phyloP scores from a whole-genome alignment of 768 basidiomycete genomes.

The Mycena vulgaris region DNA sequence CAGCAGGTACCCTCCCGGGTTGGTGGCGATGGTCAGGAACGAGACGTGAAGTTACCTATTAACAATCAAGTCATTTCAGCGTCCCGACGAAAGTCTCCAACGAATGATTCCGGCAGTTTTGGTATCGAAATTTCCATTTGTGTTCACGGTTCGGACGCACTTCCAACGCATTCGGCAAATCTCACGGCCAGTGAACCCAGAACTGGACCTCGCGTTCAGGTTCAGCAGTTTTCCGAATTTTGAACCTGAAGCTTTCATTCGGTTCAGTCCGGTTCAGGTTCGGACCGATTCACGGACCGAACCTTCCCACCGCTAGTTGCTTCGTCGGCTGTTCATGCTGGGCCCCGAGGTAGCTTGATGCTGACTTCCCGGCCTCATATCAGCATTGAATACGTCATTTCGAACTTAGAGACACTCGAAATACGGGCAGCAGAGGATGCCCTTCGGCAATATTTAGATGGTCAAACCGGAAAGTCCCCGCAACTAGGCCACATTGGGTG shows the following conservation, averaged over 20 bases:
- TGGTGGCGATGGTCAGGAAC: too few species aligned
- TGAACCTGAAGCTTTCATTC: conserved; percentile 2
- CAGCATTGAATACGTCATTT: conserved; percentile 5
- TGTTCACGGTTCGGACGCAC: conserved; percentile 9
- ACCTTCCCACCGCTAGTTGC: too few species aligned
- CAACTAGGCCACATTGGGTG: conserved; percentile 8
- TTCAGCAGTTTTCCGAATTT: conserved; percentile 4
- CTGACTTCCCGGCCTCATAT: too few species aligned
- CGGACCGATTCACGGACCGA: too few species aligned
- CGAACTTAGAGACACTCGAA: conserved; percentile 8
- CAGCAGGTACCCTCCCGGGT: too few species aligned
- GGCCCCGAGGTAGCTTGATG: too few species aligned
- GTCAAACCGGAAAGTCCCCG: background rate
- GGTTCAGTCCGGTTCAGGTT: too few species aligned
- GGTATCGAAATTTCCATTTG: background rate
- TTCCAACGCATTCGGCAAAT: conserved; percentile 3
- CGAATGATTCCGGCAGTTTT: background rate
- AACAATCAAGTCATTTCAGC: conserved; percentile 15
- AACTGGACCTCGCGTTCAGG: conserved; percentile 1
- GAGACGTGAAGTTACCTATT: conserved; percentile 11
- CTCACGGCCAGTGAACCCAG: background rate
- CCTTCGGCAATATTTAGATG: background rate
- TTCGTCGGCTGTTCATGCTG: too few species aligned
- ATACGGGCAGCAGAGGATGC: conserved; percentile 3
- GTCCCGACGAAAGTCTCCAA: background rate